Base-by-base conservation (phyloP, 192 early-diverging fungal species). In the Backusella luteola region DNA sequence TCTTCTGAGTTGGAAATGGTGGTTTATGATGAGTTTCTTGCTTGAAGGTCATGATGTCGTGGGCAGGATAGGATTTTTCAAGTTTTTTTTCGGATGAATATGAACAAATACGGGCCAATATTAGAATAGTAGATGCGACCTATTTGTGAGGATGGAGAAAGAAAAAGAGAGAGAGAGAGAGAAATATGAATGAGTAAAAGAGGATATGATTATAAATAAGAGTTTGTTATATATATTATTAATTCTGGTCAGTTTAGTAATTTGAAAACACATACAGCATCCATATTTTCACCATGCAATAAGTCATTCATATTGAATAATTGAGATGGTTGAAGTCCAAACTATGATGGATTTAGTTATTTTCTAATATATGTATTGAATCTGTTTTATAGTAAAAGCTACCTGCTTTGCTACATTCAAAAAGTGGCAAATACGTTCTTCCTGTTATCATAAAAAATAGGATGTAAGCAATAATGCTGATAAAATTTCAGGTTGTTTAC, bases 211-310 rank as follows among this genome's bases (percentile, higher is more conserved):
- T 32, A 36, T 35, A 17, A 68, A n/a, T 39, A 35, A 67, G 67
- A 67, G 32, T 67, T 67, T 67, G 35, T 35, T 67, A 67, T 67
- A 67, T 35, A 36, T 49, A 19, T 17, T 26, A 56, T 63, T 63
- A 8, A 59, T 9, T 32, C 9, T 63, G 56, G 56, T 29, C 26
- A 63, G 56, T 63, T 63, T 63, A 63, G 56, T 63, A 3, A 69
- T 23, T 38, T 39, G 38, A 69, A 69, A 69, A 69, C 34, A 69
- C 59, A 52, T 81, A 90, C 89, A 67, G 81, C 83, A 5, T 74
- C 80, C 86, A 94, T 91, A 79, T 94, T 86, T 80, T 91, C 93
- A 68, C 89, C 92, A 44, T 94, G 89, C 59, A 89, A 92, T 38
- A 94, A 79, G 75, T 94, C 93, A 29, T 78, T 67, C 21, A 73